phyloP scores from a whole-genome alignment of 83 land plant genomes.

The Picea abies region DNA sequence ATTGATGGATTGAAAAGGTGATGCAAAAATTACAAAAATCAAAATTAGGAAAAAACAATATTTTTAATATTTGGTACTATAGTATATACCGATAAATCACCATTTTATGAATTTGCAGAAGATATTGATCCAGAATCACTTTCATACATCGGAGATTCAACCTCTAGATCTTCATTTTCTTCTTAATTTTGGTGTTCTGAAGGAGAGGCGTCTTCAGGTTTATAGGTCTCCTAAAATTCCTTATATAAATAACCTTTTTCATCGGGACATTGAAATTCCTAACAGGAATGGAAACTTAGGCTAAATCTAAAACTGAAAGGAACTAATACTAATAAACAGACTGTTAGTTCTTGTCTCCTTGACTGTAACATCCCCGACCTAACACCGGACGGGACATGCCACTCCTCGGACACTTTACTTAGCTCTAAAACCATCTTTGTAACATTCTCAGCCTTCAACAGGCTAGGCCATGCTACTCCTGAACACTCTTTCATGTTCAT shows the following conservation, averaged over 20 bases:
- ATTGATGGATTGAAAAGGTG: neutral
- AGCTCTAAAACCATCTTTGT: no score
- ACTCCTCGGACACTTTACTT: no score
- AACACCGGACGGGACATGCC: no score
- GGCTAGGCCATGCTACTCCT: no score
- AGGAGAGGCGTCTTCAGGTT: conserved; percentile 37
- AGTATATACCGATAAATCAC: conserved; percentile 64
- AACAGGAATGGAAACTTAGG: neutral
- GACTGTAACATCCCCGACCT: no score
- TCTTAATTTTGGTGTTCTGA: conserved; percentile 35
- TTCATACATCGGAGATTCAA: conserved; percentile 30
- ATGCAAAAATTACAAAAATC: neutral
- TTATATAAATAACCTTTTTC: neutral
- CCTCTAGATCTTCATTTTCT: conserved; percentile 23
- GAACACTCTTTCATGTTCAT: no score
- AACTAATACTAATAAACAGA: neutral
- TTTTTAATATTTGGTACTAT: no score
- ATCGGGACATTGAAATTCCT: neutral
- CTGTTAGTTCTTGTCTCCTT: neutral
- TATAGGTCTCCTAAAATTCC: conserved; percentile 53
- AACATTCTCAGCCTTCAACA: no score
- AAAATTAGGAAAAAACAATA: neutral
- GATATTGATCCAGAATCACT: conserved; percentile 23
- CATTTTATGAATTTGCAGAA: conserved; percentile 23
- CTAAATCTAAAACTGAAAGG: neutral